Percentiles rank a stretch among this genome's conserved stretches.
Conservation (phyloP, 2,329 filamentous ascomycete species). For the Botrytis byssoidea region DNA sequence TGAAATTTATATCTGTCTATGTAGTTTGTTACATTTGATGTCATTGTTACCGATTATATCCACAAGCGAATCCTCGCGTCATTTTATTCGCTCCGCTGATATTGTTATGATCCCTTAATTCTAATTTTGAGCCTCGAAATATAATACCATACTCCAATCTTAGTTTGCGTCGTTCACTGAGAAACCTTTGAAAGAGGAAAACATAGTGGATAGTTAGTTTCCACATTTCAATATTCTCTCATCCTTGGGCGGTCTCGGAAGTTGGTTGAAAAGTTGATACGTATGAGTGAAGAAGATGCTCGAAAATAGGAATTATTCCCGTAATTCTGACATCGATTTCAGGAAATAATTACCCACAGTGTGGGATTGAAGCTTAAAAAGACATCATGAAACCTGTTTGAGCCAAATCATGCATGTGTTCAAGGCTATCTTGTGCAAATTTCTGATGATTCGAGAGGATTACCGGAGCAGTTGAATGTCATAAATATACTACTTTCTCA, state of each 20-base stretch:
- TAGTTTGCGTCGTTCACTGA: fast-evolving
- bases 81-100: neutral
- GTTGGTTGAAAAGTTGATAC: neutral
- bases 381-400: neutral
- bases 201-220: neutral
- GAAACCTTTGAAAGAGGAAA: neutral
- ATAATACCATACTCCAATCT: fast-evolving
- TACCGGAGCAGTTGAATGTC: neutral
- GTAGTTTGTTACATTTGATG: no score
- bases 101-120: neutral
- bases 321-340: fast-evolving
- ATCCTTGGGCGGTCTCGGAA: neutral
- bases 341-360: no score
- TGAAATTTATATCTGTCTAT: no score
- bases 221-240: neutral
- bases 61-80: neutral
- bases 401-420: neutral
- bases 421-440: neutral
- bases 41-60: neutral
- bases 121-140: neutral
- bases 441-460: neutral
- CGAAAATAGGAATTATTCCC: neutral
- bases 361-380: neutral
- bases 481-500: neutral
- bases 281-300: neutral